A percentile compares a stretch with the other conserved stretches of the same genome.
phyloP scores from a whole-genome alignment of 129 eudicot species.

The Deinandra increscens region DNA sequence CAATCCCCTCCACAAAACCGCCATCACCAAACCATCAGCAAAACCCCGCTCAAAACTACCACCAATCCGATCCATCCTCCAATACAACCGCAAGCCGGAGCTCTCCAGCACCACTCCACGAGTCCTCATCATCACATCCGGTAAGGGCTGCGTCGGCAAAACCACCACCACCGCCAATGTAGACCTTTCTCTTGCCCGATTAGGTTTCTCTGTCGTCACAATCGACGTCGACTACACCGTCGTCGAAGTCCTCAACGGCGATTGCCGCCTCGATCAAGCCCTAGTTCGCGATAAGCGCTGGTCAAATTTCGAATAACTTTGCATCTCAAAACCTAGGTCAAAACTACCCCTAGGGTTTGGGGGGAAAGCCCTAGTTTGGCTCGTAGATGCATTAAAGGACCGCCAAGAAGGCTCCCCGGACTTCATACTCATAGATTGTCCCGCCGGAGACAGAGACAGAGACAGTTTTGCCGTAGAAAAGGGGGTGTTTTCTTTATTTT shows the following conservation, averaged over 20 bases:
- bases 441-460: too few species aligned
- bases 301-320: too few species aligned
- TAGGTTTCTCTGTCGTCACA: slow-evolving; percentile 86
- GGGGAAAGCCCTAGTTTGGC: slow-evolving; percentile 89
- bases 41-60: too few species aligned
- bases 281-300: too few species aligned
- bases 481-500: too few species aligned
- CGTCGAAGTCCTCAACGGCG: slow-evolving; percentile 89
- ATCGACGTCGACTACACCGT: slow-evolving; percentile 93
- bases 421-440: slow-evolving; percentile 78
- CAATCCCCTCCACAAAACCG: too few species aligned
- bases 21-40: too few species aligned
- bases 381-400: slow-evolving; percentile 87
- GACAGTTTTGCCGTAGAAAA: too few species aligned
- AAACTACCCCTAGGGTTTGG: too few species aligned
- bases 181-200: slow-evolving; percentile 78
- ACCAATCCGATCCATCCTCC: slow-evolving; percentile 58
- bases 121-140: slow-evolving; percentile 87
- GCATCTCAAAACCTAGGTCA: too few species aligned
- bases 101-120: slow-evolving; percentile 85
- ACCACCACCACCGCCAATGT: slow-evolving; percentile 91
- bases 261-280: slow-evolving; percentile 96
- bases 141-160: slow-evolving; percentile 83
- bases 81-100: slow-evolving; percentile 90
- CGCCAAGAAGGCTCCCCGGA: slow-evolving; percentile 79